Conservation (phyloP, 2,329 filamentous ascomycete genomes). For the Zasmidium cellare region DNA sequence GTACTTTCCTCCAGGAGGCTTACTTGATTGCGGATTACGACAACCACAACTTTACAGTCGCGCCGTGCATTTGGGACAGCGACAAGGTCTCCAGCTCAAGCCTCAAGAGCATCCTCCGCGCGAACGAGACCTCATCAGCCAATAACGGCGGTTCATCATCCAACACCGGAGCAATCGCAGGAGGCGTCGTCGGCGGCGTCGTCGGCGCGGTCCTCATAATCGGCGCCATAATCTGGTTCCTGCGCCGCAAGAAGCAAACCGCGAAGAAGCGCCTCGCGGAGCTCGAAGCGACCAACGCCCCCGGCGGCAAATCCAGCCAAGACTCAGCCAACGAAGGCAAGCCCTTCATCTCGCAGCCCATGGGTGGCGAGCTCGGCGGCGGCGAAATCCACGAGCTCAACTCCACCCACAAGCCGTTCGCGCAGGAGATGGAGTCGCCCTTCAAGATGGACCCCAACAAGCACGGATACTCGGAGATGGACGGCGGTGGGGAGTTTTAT, state of each 20-base stretch:
- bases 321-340: slow-evolving; percentile 18
- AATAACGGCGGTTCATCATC: slow-evolving; percentile 26
- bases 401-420: slow-evolving; percentile 25
- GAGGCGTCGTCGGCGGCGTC: slow-evolving; percentile 35
- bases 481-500: slow-evolving; percentile 23
- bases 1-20: slow-evolving; percentile 41
- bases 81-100: slow-evolving; percentile 22
- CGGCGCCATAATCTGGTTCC: slow-evolving; percentile 27
- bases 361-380: slow-evolving; percentile 36
- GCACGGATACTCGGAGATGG: slow-evolving; percentile 35
- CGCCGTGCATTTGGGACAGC: slow-evolving; percentile 35
- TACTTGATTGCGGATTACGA: slow-evolving; percentile 41
- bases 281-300: slow-evolving; percentile 31
- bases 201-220: slow-evolving; percentile 30
- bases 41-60: slow-evolving; percentile 37
- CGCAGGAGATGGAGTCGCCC: slow-evolving; percentile 34
- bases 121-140: slow-evolving; percentile 20
- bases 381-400: slow-evolving; percentile 36
- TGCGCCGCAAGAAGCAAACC: slow-evolving; percentile 26
- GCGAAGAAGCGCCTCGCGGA: slow-evolving; percentile 31
- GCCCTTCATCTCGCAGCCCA: slow-evolving; percentile 30
- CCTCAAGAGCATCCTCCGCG: slow-evolving; percentile 33
- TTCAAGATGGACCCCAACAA: slow-evolving; percentile 35
- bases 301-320: slow-evolving; percentile 11
- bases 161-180: slow-evolving; percentile 34